phyloP scores from a whole-genome alignment of 306 rosid species.

The cucumber (Cucumis sativus) region Cucumber_9930_V3 NC_026657.2:24719501-24720000 shows the following conservation, averaged over 20 bases:
- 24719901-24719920: constrained; percentile 1
- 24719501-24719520: not conserved
- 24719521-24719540: not conserved
- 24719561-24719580: not conserved
- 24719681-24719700: constrained; percentile 98
- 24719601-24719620: not conserved
- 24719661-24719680: constrained; percentile 95
- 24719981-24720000: constrained; percentile 99
- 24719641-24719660: constrained; percentile 6
- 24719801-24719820: not conserved
- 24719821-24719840: no score
- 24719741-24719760: constrained; percentile 6
- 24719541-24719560: not conserved
- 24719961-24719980: constrained; percentile 95
- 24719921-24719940: constrained; percentile 98
- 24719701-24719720: constrained; percentile 59
- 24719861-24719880: not conserved
- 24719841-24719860: not conserved
- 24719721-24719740: constrained; percentile 15
- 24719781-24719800: not conserved
- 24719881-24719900: no score
- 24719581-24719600: not conserved
- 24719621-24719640: not conserved
- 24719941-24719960: constrained; percentile 90
- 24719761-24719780: not conserved